A percentile compares a stretch with the other conserved stretches of the same genome.
phyloP scores from a whole-genome alignment of 495 filamentous ascomycete genomes.

The Tuber indicum region DNA sequence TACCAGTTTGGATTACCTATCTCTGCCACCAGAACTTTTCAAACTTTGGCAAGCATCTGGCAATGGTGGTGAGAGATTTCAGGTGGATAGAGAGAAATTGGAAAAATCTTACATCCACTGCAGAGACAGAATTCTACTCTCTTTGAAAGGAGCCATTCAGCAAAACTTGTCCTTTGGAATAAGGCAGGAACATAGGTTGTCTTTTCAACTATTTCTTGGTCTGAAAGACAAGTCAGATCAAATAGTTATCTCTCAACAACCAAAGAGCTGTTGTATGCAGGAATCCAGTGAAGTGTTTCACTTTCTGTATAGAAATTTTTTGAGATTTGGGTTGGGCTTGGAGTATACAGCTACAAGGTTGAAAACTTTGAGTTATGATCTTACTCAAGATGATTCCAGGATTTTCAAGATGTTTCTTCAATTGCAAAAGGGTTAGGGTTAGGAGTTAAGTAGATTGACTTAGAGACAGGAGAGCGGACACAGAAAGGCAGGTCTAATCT shows the following conservation, averaged over 20 bases:
- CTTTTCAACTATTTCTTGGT: not conserved
- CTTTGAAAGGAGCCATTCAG: too few relatives aligned
- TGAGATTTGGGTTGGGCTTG: not conserved
- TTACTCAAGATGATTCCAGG: not conserved
- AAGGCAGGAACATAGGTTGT: not conserved
- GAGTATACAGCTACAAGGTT: not conserved
- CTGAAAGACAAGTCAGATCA: not conserved
- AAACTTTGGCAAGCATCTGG: too few relatives aligned
- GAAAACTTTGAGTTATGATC: not conserved
- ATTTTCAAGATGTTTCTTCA: not conserved
- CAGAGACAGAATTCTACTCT: too few relatives aligned
- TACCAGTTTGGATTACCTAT: too few relatives aligned
- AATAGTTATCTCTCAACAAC: not conserved
- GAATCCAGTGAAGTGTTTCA: not conserved
- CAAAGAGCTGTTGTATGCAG: not conserved
- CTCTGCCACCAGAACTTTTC: too few relatives aligned
- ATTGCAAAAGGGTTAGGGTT: not conserved
- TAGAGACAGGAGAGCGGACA: too few relatives aligned
- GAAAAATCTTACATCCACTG: too few relatives aligned
- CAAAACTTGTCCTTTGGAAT: too few relatives aligned
- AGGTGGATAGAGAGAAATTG: too few relatives aligned
- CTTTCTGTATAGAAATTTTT: not conserved
- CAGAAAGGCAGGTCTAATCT: too few relatives aligned
- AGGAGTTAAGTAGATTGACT: too few relatives aligned
- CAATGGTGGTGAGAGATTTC: too few relatives aligned